Base-by-base conservation (phyloP, 78 protist genomes). In the Ministeria vibrans region DNA sequence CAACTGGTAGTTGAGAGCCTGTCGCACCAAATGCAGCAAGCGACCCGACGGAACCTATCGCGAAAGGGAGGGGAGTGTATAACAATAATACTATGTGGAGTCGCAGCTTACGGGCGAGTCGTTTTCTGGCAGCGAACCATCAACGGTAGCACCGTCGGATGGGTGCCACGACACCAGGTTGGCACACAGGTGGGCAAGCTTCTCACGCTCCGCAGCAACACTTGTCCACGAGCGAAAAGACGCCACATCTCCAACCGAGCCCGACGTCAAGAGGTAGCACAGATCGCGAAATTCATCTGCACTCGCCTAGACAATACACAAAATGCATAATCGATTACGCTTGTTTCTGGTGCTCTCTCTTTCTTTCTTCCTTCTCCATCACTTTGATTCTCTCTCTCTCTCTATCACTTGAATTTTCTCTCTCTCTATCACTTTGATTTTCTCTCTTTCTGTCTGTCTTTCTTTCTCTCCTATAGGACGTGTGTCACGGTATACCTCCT, bases 1-100 rank as follows among this genome's bases (percentile, higher is more conserved):
- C 27, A 91, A 83, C 75, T 91, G 94, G 79, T 91, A 91, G 39
- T 91, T 83, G 41, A 82, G 75, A 13, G 94, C 90, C 80, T 91
- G 94, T 36, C 85, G 82, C 25, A 91, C 69, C 1, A 91, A 66
- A 1, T 68, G 13, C 22, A 85, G 28, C 30, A 90, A 63, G 6
- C 83, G 63, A 38, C 7, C 2, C 20, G 30, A n/a, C 27, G 77
- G 75, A 39, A 84, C 77, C 41, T 42, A 53, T 71, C 7, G 18
- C 9, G 18, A 7, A 11, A 34, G 18, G 20, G 18, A 34, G 18
- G 9, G 18, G 45, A 38, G 45, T n/a, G 75, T 38, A 20, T n/a
- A 20, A 11, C 49, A 18, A 68, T 68, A 18, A 34, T 38, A 68
- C 18, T 68, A 23, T 11, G 18, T 13, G 13, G 18, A 36, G 45